Evolutionary conservation across 129 eudicot species (phyloP).

Genomic region (Tagetes erecta): DNA sequence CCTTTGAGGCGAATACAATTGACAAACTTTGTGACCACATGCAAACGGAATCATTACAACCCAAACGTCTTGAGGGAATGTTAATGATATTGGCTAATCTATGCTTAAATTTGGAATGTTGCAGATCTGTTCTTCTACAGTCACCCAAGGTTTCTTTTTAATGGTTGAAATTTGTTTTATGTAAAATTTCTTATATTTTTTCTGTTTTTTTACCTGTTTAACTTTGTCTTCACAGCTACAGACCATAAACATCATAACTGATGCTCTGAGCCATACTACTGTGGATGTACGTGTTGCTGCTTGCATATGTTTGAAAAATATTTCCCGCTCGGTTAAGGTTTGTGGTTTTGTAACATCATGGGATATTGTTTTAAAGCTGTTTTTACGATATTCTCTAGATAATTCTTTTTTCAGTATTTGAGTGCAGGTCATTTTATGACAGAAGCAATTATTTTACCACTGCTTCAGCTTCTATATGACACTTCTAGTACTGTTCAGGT

Average conservation of each 20-base stretch:
- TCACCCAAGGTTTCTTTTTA: constrained; percentile 58
- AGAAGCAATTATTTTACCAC: constrained; percentile 52
- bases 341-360: constrained; percentile 9
- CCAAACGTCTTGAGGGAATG: constrained; percentile 76
- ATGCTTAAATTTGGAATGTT: constrained; percentile 77
- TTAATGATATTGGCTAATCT: constrained; percentile 63
- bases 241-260: constrained; percentile 54
- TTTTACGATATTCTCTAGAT: constrained; percentile 33
- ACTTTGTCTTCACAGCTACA: constrained; percentile 35
- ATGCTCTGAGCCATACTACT: constrained; percentile 65
- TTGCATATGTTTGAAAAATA: constrained; percentile 71
- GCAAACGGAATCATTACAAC: constrained; percentile 43
- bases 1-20: constrained; percentile 65
- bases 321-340: constrained; percentile 96
- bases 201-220: constrained; percentile 17
- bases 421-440: constrained; percentile 92
- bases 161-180: constrained; percentile 21
- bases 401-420: constrained; percentile 65
- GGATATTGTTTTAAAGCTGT: neutral
- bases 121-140: constrained; percentile 64
- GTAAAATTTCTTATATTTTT: neutral
- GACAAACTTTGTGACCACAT: constrained; percentile 64
- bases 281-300: constrained; percentile 84
- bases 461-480: constrained; percentile 73
- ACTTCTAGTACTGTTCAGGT: constrained; percentile 79